Evolutionary conservation across 768 basidiomycete genomes (phyloP), one percentile per base, ranked within the genome.

Genomic region (Favolaschia claudopus): DNA sequence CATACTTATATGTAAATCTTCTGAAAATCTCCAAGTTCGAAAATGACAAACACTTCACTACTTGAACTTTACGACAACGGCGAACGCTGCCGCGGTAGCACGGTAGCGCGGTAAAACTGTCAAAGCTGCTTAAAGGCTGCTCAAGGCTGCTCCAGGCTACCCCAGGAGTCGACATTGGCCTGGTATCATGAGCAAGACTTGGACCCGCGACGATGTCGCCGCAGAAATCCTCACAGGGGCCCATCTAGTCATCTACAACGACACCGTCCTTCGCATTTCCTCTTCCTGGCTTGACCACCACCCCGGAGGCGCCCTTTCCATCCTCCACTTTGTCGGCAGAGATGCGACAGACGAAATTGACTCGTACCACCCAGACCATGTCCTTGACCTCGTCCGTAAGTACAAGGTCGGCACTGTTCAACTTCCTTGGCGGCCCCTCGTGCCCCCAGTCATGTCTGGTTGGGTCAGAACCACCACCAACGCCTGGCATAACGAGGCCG

Each of bases 331-430:
- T 67, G 88, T 98, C 37, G 97, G 96, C 4, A 84, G 96, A 53
- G 96, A 99, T 70, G 96, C 96, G 0, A 85, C 93, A 0, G 92
- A 96, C 77, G 97, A 99, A 73, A 92, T 99, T 31, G 85, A 93
- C 61, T 96, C 95, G 20, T 98, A 92, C 76, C 97, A 99, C 71
- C 79, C 80, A 7, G 81, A 85, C 33, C 73, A 82, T 42, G 86
- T 82, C 45, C 77, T 87, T 50, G 73, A 76, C 10, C 77, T 83
- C 55, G 81, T 95, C 62, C 72, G 79, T 19, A 79, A 79, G 13
- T 96, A 88, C 69, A 82, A 85, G 49, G 78, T 95, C 22, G 96
- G 90, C 24, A 80, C 78, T 22, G 87, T 96, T 25, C 79, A 87
- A 54, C 79, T 81, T n/a, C 73, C 77, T 15, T 95, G 94, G 93